A percentile compares a stretch with the other conserved stretches of the same genome.
Conservation (phyloP, 768 basidiomycete species). For the Amanita molliuscula region DNA sequence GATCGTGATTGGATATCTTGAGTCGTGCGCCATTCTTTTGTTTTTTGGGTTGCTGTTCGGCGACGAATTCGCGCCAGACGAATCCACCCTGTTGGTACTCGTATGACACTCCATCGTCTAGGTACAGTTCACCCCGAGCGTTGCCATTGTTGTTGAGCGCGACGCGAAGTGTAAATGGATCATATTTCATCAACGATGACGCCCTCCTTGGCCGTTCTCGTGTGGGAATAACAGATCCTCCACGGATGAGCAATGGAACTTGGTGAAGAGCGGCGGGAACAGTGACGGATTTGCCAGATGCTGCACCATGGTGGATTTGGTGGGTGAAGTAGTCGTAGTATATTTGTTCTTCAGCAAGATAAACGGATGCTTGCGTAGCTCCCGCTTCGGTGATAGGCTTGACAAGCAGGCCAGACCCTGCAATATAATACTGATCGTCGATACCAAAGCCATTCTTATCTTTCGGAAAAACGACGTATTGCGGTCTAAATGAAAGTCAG, state of each 20-base stretch:
- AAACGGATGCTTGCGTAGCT: conserved; percentile 59
- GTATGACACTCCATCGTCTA: conserved; percentile 89
- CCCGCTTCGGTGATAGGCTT: conserved; percentile 82
- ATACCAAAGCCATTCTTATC: conserved; percentile 78
- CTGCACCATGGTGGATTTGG: conserved; percentile 52
- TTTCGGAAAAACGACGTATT: conserved; percentile 88
- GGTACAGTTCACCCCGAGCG: conserved; percentile 82
- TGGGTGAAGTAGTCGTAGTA: conserved; percentile 92
- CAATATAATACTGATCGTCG: conserved; percentile 93
- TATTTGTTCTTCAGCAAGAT: conserved; percentile 83
- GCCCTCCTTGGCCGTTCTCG: conserved; percentile 82
- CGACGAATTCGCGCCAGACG: conserved; percentile 71
- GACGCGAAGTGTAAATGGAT: conserved; percentile 88
- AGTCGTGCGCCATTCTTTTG: conserved; percentile 19
- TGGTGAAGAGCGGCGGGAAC: conserved; percentile 74
- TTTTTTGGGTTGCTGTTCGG: conserved; percentile 35
- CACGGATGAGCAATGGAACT: conserved; percentile 80
- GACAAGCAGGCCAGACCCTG: conserved; percentile 78
- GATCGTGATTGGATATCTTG: conserved; percentile 44
- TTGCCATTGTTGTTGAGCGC: conserved; percentile 49
- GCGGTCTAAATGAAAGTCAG: conserved; percentile 52
- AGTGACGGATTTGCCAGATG: conserved; percentile 57
- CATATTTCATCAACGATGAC: conserved; percentile 78
- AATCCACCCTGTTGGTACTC: conserved; percentile 66
- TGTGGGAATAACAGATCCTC: conserved; percentile 83